These are phyloP conservation scores for Leishmania amazonensis DNA, from an alignment of 208 protist species.

Conservation along the genomic window DNA sequence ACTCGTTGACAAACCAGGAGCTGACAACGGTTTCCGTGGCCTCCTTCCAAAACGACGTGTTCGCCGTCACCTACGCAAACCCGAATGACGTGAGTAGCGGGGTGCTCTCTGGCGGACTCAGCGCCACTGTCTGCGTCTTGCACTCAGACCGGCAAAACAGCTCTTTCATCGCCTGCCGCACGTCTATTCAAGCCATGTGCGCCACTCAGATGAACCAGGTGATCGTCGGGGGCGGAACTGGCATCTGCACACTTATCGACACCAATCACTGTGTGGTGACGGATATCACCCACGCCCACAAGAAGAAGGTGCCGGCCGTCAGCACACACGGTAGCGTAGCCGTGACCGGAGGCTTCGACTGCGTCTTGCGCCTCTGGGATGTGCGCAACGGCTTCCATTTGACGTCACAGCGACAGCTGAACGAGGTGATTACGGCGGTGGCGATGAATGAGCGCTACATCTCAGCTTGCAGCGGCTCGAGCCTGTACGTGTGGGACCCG, in stretches of 20 bases:
- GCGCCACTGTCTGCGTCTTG: constrained; percentile 84
- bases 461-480: constrained; percentile 78
- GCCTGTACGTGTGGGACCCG: constrained; percentile 84
- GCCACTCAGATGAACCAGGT: constrained; percentile 65
- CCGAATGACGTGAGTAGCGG: constrained; percentile 68
- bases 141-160: constrained; percentile 88
- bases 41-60: constrained; percentile 89
- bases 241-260: constrained; percentile 80
- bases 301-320: constrained; percentile 86
- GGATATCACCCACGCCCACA: constrained; percentile 74
- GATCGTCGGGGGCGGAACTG: constrained; percentile 85
- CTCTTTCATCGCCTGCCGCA: constrained; percentile 82
- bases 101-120: constrained; percentile 85
- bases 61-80: constrained; percentile 85
- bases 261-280: constrained; percentile 59
- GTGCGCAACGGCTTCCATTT: constrained; percentile 69
- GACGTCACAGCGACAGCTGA: constrained; percentile 54
- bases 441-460: constrained; percentile 69
- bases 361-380: constrained; percentile 82
- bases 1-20: constrained; percentile 78
- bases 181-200: constrained; percentile 88
- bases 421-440: constrained; percentile 82
- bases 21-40: constrained; percentile 80
- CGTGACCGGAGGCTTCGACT: constrained; percentile 85
- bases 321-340: constrained; percentile 60